These are phyloP conservation scores for Colletotrichum lini DNA, from an alignment of 2,329 filamentous ascomycete species.

Conservation along the genomic window DNA sequence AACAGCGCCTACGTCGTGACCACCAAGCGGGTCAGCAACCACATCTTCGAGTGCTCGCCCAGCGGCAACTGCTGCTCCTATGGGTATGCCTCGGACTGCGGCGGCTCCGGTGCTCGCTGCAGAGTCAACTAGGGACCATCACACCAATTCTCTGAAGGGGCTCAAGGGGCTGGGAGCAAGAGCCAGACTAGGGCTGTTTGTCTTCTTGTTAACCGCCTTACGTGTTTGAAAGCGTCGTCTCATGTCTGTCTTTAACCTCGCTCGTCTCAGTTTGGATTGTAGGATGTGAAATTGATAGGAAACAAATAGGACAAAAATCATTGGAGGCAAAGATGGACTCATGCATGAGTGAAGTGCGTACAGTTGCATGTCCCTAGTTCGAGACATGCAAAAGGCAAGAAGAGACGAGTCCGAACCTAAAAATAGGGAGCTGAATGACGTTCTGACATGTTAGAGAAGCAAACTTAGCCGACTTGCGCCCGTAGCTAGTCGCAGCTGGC, in stretches of 20 bases:
- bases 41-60: conserved; percentile 47
- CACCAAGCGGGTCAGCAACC: conserved; percentile 42
- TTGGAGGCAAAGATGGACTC: conserved; percentile 33
- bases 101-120: conserved; percentile 31
- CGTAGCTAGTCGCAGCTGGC: conserved; percentile 23
- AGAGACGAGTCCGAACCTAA: conserved; percentile 36
- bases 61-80: conserved; percentile 46
- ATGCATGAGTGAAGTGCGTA: conserved; percentile 36
- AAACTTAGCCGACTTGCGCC: conserved; percentile 39
- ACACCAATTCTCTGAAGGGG: conserved; percentile 6
- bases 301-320: conserved; percentile 20
- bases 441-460: conserved; percentile 38
- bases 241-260: conserved; percentile 18
- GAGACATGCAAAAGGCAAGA: conserved; percentile 35
- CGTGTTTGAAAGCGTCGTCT: conserved; percentile 27
- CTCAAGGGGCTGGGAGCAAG: not conserved
- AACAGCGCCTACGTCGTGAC: conserved; percentile 42
- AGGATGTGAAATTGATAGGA: conserved; percentile 12
- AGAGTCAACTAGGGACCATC: conserved; percentile 7
- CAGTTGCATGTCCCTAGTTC: conserved; percentile 37
- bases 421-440: conserved; percentile 35
- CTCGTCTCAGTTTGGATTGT: conserved; percentile 6
- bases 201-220: not conserved
- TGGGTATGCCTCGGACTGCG: conserved; percentile 44
- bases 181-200: not conserved